Evolutionary conservation across 176 grass and related monocot species (phyloP).

Genomic region (Hordeum marinum): DNA sequence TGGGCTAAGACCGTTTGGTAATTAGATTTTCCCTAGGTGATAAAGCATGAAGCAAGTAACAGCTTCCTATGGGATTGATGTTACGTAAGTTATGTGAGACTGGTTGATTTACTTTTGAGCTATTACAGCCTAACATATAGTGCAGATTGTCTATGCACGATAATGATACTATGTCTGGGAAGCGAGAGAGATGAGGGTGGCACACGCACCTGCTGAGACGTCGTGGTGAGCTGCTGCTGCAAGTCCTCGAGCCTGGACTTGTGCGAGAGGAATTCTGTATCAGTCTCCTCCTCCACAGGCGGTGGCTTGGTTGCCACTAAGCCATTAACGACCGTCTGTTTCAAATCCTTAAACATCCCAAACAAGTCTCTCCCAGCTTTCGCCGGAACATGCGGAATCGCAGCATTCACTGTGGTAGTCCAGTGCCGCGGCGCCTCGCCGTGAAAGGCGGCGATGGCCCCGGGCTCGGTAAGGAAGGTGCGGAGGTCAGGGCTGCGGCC

Average conservation of each 20-base stretch:
- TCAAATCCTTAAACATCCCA: constrained; percentile 87
- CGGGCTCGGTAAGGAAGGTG: constrained; percentile 55
- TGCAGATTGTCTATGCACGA: neutral
- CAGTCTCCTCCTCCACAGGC: constrained; percentile 62
- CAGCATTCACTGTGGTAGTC: constrained; percentile 27
- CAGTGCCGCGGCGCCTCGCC: constrained; percentile 33
- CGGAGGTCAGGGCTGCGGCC: constrained; percentile 61
- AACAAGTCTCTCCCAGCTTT: constrained; percentile 73
- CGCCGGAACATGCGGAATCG: neutral
- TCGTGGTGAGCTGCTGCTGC: constrained; percentile 78
- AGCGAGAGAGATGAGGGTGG: neutral
- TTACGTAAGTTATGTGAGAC: neutral
- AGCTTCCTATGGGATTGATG: neutral
- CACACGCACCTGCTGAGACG: constrained; percentile 60
- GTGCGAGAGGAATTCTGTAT: constrained; percentile 59
- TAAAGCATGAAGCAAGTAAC: neutral
- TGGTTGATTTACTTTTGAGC: neutral
- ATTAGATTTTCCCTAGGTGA: neutral
- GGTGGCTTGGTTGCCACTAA: constrained; percentile 42
- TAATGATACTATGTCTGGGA: neutral
- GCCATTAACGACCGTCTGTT: constrained; percentile 68
- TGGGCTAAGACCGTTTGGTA: neutral
- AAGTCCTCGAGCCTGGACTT: constrained; percentile 70
- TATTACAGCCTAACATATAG: neutral
- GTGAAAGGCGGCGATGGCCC: constrained; percentile 27